Conservation (phyloP, 2,329 filamentous ascomycete genomes). For the Bimuria novae-zelandiae region DNA sequence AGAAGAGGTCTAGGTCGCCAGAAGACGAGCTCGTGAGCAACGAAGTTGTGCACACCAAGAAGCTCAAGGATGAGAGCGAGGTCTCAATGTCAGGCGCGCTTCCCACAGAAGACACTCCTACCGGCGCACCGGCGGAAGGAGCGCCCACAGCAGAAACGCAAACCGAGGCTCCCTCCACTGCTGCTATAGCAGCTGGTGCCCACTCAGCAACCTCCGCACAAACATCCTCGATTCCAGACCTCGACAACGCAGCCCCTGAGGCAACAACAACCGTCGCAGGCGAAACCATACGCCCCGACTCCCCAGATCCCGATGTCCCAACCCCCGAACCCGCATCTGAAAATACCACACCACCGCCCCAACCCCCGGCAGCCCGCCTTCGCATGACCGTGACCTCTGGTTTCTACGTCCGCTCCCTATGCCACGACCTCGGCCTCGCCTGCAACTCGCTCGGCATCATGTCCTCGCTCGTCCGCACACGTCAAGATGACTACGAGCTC, state of each 20-base stretch:
- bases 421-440: conserved; percentile 85
- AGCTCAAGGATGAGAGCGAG: conserved; percentile 33
- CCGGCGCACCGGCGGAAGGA: not conserved
- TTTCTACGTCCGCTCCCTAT: conserved; percentile 94
- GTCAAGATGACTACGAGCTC: conserved; percentile 80
- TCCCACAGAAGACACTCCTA: conserved; percentile 14
- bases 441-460: conserved; percentile 83
- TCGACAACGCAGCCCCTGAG: not conserved
- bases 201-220: not conserved
- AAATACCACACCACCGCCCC: conserved; percentile 5
- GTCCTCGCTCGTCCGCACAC: conserved; percentile 78
- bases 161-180: not conserved
- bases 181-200: conserved; percentile 8
- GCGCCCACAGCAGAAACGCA: not conserved
- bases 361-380: conserved; percentile 74
- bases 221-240: not conserved
- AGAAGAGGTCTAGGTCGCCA: conserved; percentile 26
- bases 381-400: conserved; percentile 93
- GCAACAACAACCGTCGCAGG: not conserved
- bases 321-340: conserved; percentile 1
- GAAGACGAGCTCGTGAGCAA: conserved; percentile 15
- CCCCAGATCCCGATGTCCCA: not conserved
- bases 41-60: conserved; percentile 19
- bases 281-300: not conserved
- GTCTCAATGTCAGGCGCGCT: conserved; percentile 42